Percentiles rank a stretch among this genome's conserved stretches.
Conservation (phyloP, 2,329 filamentous ascomycete genomes). For the Domatiomyces catenatus region DNA sequence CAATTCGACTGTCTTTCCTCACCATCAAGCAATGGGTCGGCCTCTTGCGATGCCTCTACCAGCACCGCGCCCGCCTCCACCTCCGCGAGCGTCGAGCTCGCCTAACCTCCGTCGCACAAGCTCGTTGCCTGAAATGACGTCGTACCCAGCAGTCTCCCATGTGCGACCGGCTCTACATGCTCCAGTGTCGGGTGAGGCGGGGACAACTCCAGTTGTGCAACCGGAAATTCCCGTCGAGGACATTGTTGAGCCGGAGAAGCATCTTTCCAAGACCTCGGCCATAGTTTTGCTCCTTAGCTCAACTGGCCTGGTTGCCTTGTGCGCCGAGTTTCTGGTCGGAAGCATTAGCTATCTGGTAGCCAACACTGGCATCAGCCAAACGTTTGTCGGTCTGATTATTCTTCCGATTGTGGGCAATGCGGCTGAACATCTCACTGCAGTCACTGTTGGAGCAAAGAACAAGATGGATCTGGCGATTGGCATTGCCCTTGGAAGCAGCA, state of each 20-base stretch:
- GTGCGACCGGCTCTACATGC: constrained; percentile 17
- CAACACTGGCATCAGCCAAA: constrained; percentile 42
- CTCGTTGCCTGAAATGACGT: constrained; percentile 56
- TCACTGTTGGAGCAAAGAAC: constrained; percentile 57
- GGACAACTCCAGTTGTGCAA: neutral
- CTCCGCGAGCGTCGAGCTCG: constrained; percentile 30
- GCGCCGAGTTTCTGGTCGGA: constrained; percentile 55
- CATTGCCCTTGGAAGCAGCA: constrained; percentile 54
- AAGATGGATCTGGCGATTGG: constrained; percentile 64
- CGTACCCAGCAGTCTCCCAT: constrained; percentile 29
- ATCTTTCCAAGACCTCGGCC: constrained; percentile 31
- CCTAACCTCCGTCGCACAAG: constrained; percentile 44
- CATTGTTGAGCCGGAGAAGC: constrained; percentile 18
- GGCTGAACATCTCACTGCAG: constrained; percentile 56
- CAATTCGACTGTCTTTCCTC: constrained; percentile 14
- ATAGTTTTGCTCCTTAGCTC: constrained; percentile 48
- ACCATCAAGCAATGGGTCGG: constrained; percentile 13
- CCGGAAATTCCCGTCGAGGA: constrained; percentile 19
- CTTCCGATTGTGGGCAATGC: constrained; percentile 60
- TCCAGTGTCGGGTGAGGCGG: constrained; percentile 17
- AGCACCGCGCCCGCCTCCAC: constrained; percentile 12
- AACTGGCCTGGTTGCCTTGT: constrained; percentile 51
- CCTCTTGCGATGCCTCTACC: constrained; percentile 11
- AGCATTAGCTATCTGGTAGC: constrained; percentile 50
- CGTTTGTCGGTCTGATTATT: constrained; percentile 57